A percentile compares a stretch with the other conserved stretches of the same genome.
These are phyloP conservation scores for Micractinium sp. DNA, from an alignment of 139 green algal genomes.

Conservation along the genomic window DNA sequence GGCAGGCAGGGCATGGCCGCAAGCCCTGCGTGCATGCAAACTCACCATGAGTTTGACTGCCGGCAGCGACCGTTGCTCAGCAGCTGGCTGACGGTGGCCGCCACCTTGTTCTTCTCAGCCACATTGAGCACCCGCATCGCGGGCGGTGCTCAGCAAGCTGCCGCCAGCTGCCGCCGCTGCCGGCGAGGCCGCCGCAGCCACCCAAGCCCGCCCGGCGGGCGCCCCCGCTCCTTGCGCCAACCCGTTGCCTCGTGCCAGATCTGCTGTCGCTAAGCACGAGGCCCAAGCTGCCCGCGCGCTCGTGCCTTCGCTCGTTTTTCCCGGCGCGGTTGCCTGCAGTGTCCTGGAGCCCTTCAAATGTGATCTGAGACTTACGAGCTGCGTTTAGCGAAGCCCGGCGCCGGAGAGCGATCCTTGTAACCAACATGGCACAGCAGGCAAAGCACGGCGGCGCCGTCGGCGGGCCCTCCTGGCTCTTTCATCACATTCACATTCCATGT, in stretches of 20 bases:
- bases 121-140: slow-evolving; percentile 86
- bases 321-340: too few relatives aligned
- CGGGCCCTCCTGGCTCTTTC: not conserved
- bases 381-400: not conserved
- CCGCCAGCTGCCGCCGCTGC: not conserved
- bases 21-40: too few relatives aligned
- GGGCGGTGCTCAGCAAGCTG: not conserved
- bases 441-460: too few relatives aligned
- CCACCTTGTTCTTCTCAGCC: slow-evolving; percentile 96
- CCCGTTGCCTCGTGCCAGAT: not conserved
- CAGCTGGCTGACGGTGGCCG: slow-evolving; percentile 81
- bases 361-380: not conserved
- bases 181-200: not conserved
- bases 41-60: slow-evolving; percentile 54
- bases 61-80: slow-evolving; percentile 65
- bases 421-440: too few relatives aligned
- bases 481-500: too few relatives aligned
- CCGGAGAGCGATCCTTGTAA: not conserved
- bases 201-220: not conserved
- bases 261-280: not conserved
- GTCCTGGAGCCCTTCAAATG: not conserved
- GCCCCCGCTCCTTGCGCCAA: not conserved
- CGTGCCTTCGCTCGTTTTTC: too few relatives aligned
- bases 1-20: not conserved
- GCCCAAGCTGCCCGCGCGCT: too few relatives aligned